Evolutionary conservation across 257 asterid species (phyloP).

Genomic region (Datura wrightii): DNA sequence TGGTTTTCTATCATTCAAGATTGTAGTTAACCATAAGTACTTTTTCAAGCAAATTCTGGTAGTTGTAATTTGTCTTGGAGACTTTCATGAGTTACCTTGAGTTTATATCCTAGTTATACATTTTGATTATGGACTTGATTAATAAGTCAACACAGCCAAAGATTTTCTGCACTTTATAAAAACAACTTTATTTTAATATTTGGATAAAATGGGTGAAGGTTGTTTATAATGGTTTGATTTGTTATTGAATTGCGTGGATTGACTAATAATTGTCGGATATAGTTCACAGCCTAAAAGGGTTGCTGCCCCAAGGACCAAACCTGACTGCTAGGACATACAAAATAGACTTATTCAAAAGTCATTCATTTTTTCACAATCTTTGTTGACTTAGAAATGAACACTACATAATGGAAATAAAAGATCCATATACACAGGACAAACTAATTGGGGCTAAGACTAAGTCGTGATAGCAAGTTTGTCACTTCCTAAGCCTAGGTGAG

Average conservation of each 20-base stretch:
- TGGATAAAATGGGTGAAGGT: neutral
- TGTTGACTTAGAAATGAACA: neutral
- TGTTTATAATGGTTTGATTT: neutral
- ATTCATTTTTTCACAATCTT: neutral
- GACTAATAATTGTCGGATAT: neutral
- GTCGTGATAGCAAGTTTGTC: neutral
- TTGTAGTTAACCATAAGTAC: neutral
- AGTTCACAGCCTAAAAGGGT: neutral
- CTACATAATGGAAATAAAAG: neutral
- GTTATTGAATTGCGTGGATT: neutral
- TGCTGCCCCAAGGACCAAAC: neutral
- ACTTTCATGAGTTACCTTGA: neutral
- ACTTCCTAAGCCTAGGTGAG: too few relatives aligned
- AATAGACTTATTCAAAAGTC: neutral
- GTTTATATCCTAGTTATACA: neutral
- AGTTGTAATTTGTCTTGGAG: slow-evolving; percentile 21
- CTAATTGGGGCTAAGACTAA: neutral
- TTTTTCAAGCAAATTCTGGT: slow-evolving; percentile 9
- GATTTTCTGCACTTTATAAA: slow-evolving; percentile 5
- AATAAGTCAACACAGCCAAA: neutral
- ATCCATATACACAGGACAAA: neutral
- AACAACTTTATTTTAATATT: neutral
- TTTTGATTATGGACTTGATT: slow-evolving; percentile 13
- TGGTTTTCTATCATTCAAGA: slow-evolving; percentile 5
- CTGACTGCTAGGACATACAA: neutral